phyloP scores from a whole-genome alignment of 2,329 filamentous ascomycete genomes.

The Aspergillus sp. region DNA sequence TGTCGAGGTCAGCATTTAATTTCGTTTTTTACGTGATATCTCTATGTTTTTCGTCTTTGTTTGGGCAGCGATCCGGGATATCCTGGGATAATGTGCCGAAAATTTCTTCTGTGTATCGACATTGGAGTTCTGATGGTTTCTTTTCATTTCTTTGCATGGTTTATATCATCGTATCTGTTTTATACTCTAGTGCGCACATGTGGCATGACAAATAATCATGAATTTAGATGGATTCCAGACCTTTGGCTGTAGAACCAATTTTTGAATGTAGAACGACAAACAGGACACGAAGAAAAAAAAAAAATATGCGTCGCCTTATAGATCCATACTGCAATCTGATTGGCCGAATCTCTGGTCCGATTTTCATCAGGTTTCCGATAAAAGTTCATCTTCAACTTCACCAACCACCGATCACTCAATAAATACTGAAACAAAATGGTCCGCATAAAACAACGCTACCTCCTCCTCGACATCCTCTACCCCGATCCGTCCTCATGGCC shows the following conservation, averaged over 20 bases:
- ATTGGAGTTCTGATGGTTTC: slow-evolving; percentile 33
- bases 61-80: slow-evolving; percentile 7
- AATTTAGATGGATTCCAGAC: too few relatives aligned
- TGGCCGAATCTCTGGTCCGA: background rate
- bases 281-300: too few relatives aligned
- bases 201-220: slow-evolving; percentile 20
- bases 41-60: slow-evolving; percentile 5
- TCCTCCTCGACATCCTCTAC: slow-evolving; percentile 91
- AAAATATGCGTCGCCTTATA: too few relatives aligned
- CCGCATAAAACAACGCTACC: slow-evolving; percentile 89
- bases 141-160: slow-evolving; percentile 23
- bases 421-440: slow-evolving; percentile 61
- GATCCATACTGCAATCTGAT: too few relatives aligned
- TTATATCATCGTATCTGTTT: slow-evolving; percentile 18
- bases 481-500: slow-evolving; percentile 49
- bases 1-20: slow-evolving; percentile 77
- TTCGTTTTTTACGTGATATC: slow-evolving; percentile 23
- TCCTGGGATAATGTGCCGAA: slow-evolving; percentile 20
- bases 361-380: background rate
- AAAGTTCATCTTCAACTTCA: background rate
- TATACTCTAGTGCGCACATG: slow-evolving; percentile 24
- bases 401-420: background rate
- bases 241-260: too few relatives aligned
- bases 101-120: slow-evolving; percentile 23
- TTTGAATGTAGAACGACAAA: too few relatives aligned